A percentile compares a stretch with the other conserved stretches of the same genome.
Evolutionary conservation across 1,284 basidiomycete genomes (phyloP).

Genomic region (Takashimella koratensis): DNA sequence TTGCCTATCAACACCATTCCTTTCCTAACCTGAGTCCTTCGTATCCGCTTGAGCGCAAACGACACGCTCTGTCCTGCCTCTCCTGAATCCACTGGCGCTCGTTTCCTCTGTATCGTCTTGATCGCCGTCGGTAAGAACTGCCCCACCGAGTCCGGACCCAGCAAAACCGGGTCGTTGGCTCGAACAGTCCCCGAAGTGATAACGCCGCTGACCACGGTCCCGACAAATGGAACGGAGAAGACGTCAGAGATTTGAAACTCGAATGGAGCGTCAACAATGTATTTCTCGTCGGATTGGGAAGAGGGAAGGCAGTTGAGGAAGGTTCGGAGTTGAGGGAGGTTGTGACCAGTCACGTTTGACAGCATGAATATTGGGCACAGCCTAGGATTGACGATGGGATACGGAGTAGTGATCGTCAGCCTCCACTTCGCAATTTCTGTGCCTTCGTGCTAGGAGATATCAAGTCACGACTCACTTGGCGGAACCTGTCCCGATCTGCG

Average conservation of each 20-base stretch:
- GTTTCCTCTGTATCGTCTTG: slow-evolving; percentile 91
- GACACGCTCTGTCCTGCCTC: slow-evolving; percentile 95
- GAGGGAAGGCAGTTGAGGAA: slow-evolving; percentile 83
- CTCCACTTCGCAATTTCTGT: no score
- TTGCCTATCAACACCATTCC: slow-evolving; percentile 88
- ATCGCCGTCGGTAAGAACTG: slow-evolving; percentile 77
- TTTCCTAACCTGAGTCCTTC: slow-evolving; percentile 78
- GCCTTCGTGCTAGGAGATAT: slow-evolving; percentile 1
- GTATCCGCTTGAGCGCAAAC: slow-evolving; percentile 85
- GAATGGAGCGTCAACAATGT: slow-evolving; percentile 76
- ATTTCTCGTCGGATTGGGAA: slow-evolving; percentile 74
- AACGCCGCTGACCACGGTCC: slow-evolving; percentile 92
- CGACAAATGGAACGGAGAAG: slow-evolving; percentile 86
- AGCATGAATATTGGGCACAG: slow-evolving; percentile 90
- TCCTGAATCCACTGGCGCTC: slow-evolving; percentile 75
- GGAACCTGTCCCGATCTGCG: slow-evolving; percentile 56
- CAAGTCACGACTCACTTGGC: slow-evolving; percentile 11
- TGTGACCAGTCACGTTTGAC: slow-evolving; percentile 92
- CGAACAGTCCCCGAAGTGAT: slow-evolving; percentile 72
- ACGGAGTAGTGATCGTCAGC: background rate
- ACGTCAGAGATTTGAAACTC: slow-evolving; percentile 60
- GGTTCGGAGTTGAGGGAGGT: slow-evolving; percentile 68
- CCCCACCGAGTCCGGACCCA: slow-evolving; percentile 92
- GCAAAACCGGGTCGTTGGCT: slow-evolving; percentile 73
- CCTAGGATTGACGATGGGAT: slow-evolving; percentile 47